A percentile compares a stretch with the other conserved stretches of the same genome.
These are phyloP conservation scores for Globisporangium yorkense DNA, from an alignment of 352 stramenopile genomes.

Conservation along the genomic window DNA sequence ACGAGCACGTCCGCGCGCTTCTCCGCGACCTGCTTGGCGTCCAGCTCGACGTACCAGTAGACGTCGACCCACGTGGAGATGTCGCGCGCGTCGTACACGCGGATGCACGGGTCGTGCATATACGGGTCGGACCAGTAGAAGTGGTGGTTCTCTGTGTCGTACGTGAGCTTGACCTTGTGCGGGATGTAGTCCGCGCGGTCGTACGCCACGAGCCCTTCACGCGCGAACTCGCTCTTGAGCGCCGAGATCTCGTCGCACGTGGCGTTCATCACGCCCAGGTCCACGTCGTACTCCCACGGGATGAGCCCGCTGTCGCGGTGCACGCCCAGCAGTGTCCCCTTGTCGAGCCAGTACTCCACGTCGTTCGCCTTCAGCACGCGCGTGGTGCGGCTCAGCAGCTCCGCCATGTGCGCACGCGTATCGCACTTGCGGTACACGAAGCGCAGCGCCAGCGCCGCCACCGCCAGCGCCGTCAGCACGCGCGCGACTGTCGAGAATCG, in stretches of 20 bases:
- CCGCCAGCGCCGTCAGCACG: conserved; percentile 20
- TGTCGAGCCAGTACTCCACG: conserved; percentile 82
- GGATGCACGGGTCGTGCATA: conserved; percentile 72
- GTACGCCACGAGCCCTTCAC: conserved; percentile 56
- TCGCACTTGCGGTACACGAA: conserved; percentile 76
- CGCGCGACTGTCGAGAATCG: conserved; percentile 3
- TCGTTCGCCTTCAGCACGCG: conserved; percentile 53
- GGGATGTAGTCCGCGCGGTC: conserved; percentile 66
- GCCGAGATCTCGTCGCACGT: conserved; percentile 62
- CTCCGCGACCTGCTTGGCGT: conserved; percentile 29
- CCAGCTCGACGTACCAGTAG: conserved; percentile 76
- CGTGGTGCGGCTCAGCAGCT: conserved; percentile 62
- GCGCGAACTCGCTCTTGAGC: conserved; percentile 58
- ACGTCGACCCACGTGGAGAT: conserved; percentile 70
- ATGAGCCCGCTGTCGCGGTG: conserved; percentile 68
- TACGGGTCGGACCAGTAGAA: conserved; percentile 76
- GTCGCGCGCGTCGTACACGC: conserved; percentile 61
- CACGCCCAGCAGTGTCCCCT: conserved; percentile 65
- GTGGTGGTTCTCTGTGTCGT: conserved; percentile 75
- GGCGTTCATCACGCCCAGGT: conserved; percentile 73
- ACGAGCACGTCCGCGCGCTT: conserved; percentile 46
- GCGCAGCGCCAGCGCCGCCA: conserved; percentile 24
- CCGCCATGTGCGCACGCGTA: conserved; percentile 60
- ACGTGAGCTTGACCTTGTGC: conserved; percentile 81
- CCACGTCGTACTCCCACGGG: conserved; percentile 77